Evolutionary conservation across 2,329 filamentous ascomycete genomes (phyloP), one percentile per base, ranked within the genome.

Genomic region (Dryadomyces sulphureus): DNA sequence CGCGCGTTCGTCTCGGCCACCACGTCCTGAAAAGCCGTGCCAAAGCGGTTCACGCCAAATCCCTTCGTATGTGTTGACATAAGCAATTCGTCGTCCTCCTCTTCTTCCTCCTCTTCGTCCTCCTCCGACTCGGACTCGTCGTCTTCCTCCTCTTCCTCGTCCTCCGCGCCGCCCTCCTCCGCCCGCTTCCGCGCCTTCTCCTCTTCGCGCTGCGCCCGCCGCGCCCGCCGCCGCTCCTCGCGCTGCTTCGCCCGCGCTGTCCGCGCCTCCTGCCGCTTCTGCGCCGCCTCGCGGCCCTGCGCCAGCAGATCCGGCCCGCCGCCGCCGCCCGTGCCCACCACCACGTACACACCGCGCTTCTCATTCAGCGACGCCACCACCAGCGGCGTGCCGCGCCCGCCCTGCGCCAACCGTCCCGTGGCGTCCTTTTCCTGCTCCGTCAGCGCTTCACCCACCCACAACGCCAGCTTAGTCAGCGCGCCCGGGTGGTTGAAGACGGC

Each of bases 381-480:
- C 4, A 98, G 73, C 4, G 92, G 90, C 2, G 83, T 88, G 25
- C 84, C 84, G 12, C 82, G 72, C 1, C 78, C 79, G 22, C 84
- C 81, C 47, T 78, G 74, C 0, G 75, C 73, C 25, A 83, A 68
- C 49, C 77, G 78, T 1, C 84, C 84, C 21, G 81, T 82, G 1
- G 68, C 62, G 50, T 92, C 86, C 43, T 80, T 78, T 61, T 96
- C 92, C 56, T 94, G 84, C 53, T 95, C 89, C 1, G 82, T 77
- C 39, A 96, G 80, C 0, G 92, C 92, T 63, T 96, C 90, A 40
- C 84, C 86, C 38, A 98, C 77, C 92, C 92, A 98, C 3, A 94
- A 71, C 0, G 90, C 89, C 14, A 98, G 73, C 62, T 96, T 95
- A 2, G 89, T 94, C 21, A 98, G 67, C 2, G 92, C 92, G 6